Evolutionary conservation across 2,329 filamentous ascomycete species (phyloP).

Genomic region (Aspergillus jensenii): DNA sequence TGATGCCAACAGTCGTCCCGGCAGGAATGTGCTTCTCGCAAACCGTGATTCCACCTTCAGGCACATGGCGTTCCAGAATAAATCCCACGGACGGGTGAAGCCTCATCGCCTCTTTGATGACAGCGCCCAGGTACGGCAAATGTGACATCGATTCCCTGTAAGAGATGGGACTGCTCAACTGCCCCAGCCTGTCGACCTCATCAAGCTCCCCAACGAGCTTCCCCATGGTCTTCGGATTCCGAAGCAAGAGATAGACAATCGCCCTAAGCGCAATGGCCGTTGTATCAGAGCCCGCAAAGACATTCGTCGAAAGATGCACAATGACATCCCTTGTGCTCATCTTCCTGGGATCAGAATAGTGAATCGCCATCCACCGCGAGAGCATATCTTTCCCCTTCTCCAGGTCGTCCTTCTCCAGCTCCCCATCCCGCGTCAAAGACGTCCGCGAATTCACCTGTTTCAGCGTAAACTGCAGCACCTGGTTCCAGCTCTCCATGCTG

Average conservation of each 20-base stretch:
- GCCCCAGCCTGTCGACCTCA: conserved; percentile 37
- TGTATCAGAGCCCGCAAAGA: conserved; percentile 2
- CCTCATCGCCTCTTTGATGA: conserved; percentile 75
- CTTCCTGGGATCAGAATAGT: neutral
- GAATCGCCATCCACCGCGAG: conserved; percentile 2
- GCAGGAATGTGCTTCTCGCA: conserved; percentile 4
- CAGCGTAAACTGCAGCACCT: conserved; percentile 6
- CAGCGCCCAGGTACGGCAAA: conserved; percentile 74
- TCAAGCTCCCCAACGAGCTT: conserved; percentile 49
- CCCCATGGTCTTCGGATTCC: conserved; percentile 13
- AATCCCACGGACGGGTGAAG: conserved; percentile 72
- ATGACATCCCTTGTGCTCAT: conserved; percentile 4
- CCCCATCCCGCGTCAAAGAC: neutral
- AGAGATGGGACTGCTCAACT: conserved; percentile 19
- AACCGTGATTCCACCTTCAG: conserved; percentile 56
- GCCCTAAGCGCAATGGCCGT: neutral
- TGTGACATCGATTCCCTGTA: conserved; percentile 41
- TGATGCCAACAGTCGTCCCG: conserved; percentile 50
- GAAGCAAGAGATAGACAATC: conserved; percentile 3
- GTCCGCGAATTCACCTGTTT: conserved; percentile 3
- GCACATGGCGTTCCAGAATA: conserved; percentile 71
- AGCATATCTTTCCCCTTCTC: conserved; percentile 6
- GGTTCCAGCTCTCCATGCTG: conserved; percentile 6
- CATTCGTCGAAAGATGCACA: conserved; percentile 2
- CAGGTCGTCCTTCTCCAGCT: neutral